Evolutionary conservation across 169 alveolate genomes (phyloP).

Genomic region (Plasmodium adleri): DNA sequence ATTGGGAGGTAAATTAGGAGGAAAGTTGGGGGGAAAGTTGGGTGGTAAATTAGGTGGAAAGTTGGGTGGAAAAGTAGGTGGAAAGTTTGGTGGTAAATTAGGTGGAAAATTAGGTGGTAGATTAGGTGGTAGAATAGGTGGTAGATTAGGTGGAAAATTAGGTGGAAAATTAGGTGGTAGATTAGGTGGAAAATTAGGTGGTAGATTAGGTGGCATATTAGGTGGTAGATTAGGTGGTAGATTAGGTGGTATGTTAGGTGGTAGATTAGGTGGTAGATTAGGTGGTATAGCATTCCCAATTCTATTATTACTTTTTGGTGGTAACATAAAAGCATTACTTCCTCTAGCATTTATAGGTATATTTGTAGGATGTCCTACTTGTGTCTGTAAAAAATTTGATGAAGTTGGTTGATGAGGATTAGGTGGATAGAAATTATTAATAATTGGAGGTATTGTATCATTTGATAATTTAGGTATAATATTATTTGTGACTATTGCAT

Average conservation of each 20-base stretch:
- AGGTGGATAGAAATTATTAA: slow-evolving; percentile 17
- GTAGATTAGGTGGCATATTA: slow-evolving; percentile 59
- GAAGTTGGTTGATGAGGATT: slow-evolving; percentile 19
- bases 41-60: slow-evolving; percentile 48
- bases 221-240: slow-evolving; percentile 54
- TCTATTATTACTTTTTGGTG: slow-evolving; percentile 31
- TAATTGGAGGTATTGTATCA: slow-evolving; percentile 56
- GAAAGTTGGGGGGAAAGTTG: slow-evolving; percentile 33
- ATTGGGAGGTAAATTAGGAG: slow-evolving; percentile 53
- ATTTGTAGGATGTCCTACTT: slow-evolving; percentile 5
- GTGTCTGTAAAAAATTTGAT: slow-evolving; percentile 23
- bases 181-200: slow-evolving; percentile 68
- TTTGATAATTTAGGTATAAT: slow-evolving; percentile 27
- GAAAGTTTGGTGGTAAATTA: slow-evolving; percentile 5
- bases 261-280: slow-evolving; percentile 36
- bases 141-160: slow-evolving; percentile 57
- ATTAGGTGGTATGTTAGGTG: slow-evolving; percentile 42
- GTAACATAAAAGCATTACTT: slow-evolving; percentile 20
- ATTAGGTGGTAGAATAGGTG: slow-evolving; percentile 29
- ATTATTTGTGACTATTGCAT: slow-evolving; percentile 7
- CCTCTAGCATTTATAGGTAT: slow-evolving; percentile 18
- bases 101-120: slow-evolving; percentile 62
- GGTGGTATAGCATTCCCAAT: slow-evolving; percentile 20
- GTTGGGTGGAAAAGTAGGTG: slow-evolving; percentile 30
- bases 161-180: slow-evolving; percentile 80